Conservation (phyloP, 495 filamentous ascomycete species). For the Aspergillus affinis region DNA sequence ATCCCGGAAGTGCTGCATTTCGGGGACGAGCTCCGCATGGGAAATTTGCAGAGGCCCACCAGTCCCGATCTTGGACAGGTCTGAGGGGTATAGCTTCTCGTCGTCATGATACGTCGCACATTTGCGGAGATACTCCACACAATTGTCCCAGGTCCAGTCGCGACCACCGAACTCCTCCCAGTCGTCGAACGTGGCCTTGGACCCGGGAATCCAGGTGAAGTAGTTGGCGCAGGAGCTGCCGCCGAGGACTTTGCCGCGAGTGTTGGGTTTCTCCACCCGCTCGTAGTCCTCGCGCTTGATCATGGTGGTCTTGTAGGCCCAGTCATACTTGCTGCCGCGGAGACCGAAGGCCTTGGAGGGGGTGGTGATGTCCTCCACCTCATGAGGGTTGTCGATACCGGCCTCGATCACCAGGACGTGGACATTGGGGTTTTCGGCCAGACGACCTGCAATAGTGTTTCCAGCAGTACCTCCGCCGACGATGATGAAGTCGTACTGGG, state of each 20-base stretch:
- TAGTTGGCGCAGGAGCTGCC: constrained; percentile 54
- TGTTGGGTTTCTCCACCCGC: constrained; percentile 62
- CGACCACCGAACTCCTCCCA: constrained; percentile 56
- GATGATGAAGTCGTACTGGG: constrained; percentile 39
- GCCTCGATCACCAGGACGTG: constrained; percentile 57
- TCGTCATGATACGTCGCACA: constrained; percentile 58
- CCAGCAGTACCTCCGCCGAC: constrained; percentile 61
- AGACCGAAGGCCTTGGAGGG: constrained; percentile 44
- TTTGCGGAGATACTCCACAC: constrained; percentile 54
- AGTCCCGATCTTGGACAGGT: constrained; percentile 49
- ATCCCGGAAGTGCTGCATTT: constrained; percentile 55
- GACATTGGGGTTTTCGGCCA: constrained; percentile 54
- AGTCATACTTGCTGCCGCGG: constrained; percentile 53
- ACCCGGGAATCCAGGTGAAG: constrained; percentile 58
- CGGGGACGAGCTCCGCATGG: constrained; percentile 54
- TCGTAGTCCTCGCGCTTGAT: constrained; percentile 61
- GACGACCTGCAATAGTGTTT: constrained; percentile 55
- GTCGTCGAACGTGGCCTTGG: constrained; percentile 54
- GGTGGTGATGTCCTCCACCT: constrained; percentile 44
- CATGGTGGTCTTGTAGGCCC: constrained; percentile 64
- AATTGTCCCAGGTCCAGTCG: constrained; percentile 58
- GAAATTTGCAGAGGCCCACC: constrained; percentile 55
- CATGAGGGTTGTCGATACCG: constrained; percentile 35
- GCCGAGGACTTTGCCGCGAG: constrained; percentile 54
- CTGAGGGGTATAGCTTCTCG: constrained; percentile 31